Evolutionary conservation across 2,329 filamentous ascomycete species (phyloP), one percentile per base, ranked within the genome.

Genomic region (Botrytis porri): DNA sequence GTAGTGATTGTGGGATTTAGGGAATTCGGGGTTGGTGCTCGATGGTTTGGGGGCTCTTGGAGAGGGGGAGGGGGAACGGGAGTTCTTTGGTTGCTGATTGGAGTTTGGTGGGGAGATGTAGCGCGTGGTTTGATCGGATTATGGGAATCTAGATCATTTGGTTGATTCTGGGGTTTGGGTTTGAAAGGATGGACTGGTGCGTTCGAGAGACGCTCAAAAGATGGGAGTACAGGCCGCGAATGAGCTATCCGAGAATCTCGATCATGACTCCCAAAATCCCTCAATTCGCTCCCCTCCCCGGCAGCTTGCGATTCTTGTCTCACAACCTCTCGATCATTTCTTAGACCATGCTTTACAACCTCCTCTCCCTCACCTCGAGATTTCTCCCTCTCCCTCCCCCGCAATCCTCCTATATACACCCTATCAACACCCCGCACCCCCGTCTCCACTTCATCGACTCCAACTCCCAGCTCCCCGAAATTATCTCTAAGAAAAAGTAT

Each of bases 11-110:
- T 57, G 0, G 14, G 14, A 2, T 57, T 57, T 57, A 0, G 0
- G 0, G 14, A 6, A 2, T 57, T 57, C 32, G 1, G 0, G n/a
- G 51, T 16, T 8, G n/a, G 51, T 18, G 0, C 1, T 29, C 51
- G 12, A 57, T 57, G 51, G 5, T 29, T 57, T 4, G 6, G 29
- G n/a, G n/a, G 3, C 4, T 57, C 3, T 57, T 57, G 51, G 14
- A 14, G 51, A 57, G n/a, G n/a, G 14, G n/a, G 51, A 57, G n/a
- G n/a, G 0, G 14, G 51, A 18, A 7, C 14, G 51, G 51, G 51
- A 0, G 14, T 57, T 29, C 51, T 29, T 29, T 18, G n/a, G 6
- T 1, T 29, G 8, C 18, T 16, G n/a, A 12, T 57, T 29, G 14
- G 14, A 16, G 3, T 18, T 57, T 9, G 51, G 3, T 57, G 51